Evolutionary conservation across 2,329 filamentous ascomycete genomes (phyloP), one percentile per base, ranked within the genome.

Genomic region (Davidsoniella neocaledoniae): DNA sequence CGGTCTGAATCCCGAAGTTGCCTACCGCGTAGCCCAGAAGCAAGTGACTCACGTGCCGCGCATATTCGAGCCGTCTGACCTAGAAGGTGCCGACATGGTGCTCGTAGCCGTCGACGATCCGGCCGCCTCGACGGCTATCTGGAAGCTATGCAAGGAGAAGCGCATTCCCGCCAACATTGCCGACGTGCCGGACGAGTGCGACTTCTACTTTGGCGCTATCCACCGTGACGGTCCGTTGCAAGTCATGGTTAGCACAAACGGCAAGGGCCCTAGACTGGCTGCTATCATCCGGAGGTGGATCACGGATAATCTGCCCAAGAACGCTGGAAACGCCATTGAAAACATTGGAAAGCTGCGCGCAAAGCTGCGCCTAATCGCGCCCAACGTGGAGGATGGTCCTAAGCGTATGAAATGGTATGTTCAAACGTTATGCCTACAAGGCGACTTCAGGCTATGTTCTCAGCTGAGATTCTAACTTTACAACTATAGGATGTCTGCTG

Each of bases 241-340:
- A 69, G 82, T 98, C 59, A 98, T 98, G 91, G 90, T 98, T 58
- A 93, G 85, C 68, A 98, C 91, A 36, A 98, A 96, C 63, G 91
- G 91, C 48, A 95, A 94, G 62, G 91, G 91, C 0, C 91, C 91
- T 0, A 81, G 90, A 61, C 68, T 98, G 55, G 91, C 91, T 8
- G 90, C 86, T 57, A 80, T 88, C 44, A 83, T 98, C 46, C 72
- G 90, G 49, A 76, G 82, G 61, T 78, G 83, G 61, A 94, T 98
- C 56, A 88, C 86, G 16, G 73, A 70, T 17, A 72, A 71, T 45
- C 67, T 98, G 51, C 91, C 91, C 1, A 67, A 69, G 16, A 86
- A 91, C 56, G 82, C 85, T 26, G 91, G 91, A 7, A 78, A 81
- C 45, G 91, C 91, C 5, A 88, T 98, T 53, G 75, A 83, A 63